Base-by-base conservation (phyloP, 805 yeast genomes). In the Starmera quercuum region DNA sequence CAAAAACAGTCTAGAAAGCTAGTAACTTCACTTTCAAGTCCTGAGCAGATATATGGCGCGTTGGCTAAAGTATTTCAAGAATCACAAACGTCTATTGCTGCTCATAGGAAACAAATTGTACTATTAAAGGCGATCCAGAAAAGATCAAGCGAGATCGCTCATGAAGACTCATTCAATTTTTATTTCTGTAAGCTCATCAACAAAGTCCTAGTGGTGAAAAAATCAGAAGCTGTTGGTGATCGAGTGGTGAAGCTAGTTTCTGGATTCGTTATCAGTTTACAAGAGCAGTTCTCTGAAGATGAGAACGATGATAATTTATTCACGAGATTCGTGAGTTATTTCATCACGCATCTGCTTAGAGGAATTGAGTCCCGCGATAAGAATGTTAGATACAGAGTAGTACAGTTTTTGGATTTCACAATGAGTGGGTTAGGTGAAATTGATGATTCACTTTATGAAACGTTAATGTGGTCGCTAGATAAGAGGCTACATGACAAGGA, bases 281-380 rank as follows among this genome's bases (percentile, higher is more conserved):
- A 50, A 22, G 36, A 45, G 18, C 50, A 45, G 3, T 56, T 56
- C 31, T 50, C 46, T 15, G 56, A 49, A 3, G 57, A 46, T 11
- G 68, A 61, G n/a, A 61, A 58, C 1, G 73, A 66, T 3, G 65
- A 61, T 14, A 50, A 50, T 2, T 34, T 64, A 5, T 66, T 71
- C 29, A 52, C 72, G 2, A 58, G 66, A 15, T 83, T 86, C 47
- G 68, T 81, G 10, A 78, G 76, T 36, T 61, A 59, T 36, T 54
- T 86, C 20, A 67, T 85, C 2, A 65, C 73, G 15, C 90, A 83
- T 54, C 58, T 87, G 24, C 56, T 83, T n/a, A 66, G 78, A 38
- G 97, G 97, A 1, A 66, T 83, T 2, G 84, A 79, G 40, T 82
- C 95, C 10, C 73, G 73, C 44, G 82, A 83, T 50, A 77, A 73